Base-by-base conservation (phyloP, 192 early-diverging fungal genomes). In the Phlyctochytrium arcticum region DNA sequence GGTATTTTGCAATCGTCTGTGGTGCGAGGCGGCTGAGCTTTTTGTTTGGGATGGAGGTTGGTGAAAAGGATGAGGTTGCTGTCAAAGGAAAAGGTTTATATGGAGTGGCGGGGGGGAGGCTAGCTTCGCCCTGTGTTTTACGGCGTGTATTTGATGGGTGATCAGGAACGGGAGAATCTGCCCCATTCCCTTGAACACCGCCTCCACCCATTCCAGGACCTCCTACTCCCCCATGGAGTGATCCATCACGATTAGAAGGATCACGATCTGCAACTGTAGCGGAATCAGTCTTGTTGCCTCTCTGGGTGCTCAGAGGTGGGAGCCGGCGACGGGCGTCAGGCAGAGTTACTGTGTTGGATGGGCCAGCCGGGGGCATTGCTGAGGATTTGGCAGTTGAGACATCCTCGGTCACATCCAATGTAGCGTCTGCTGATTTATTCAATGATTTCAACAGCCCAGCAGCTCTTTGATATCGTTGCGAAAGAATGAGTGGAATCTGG, bases 51-150 rank as follows among this genome's bases (percentile, higher is more conserved):
- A 79, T 23, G 23, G 64, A 51, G 10, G 60, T 15, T 9, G 69
- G 62, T 23, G 68, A 68, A 36, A 74, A 81, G 32, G 64, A 71
- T 0, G 76, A 78, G 24, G 46, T 51, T 10, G 54, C 57, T 0
- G 44, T 23, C 2, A 82, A 65, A 35, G 72, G 72, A 57, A 76
- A 82, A 17, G 80, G 80, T 9, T 56, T 67, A 55, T 77, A 76
- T 2, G 75, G 44, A 19, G 24, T 10, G 27, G 36, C 42, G 34
- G 55, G 23, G 4, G 35, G 54, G 7, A 56, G 31, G 3, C 37
- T 44, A 8, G 0, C 30, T 39, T 36, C n/a, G n/a, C 12, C 10
- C 24, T 17, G 17, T 3, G 19, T 23, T 26, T 50, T 33, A 17
- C 36, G 32, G 8, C 39, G 27, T 23, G 35, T 42, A 36, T 32